These are phyloP conservation scores for Apiospora marii DNA, from an alignment of 2,329 filamentous ascomycete genomes.

Conservation along the genomic window DNA sequence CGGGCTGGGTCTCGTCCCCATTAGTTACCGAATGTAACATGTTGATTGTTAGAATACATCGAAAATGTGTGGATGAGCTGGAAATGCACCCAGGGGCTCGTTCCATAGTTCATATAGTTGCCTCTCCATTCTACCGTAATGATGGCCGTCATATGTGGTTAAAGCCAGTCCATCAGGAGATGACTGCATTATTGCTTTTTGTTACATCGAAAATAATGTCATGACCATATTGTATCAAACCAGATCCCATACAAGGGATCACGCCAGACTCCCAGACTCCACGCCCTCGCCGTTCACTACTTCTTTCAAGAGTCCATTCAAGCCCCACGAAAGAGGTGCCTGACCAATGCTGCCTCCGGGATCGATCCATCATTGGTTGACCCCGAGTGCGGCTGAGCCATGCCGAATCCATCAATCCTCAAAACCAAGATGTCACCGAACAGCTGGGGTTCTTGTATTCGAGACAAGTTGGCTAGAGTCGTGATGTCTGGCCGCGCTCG, in stretches of 20 bases:
- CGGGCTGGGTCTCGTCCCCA: no score
- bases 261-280: constrained; percentile 5
- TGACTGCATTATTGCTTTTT: no score
- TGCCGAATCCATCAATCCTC: constrained; percentile 39
- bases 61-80: no score
- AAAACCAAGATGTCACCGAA: constrained; percentile 36
- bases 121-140: no score
- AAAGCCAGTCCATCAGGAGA: no score
- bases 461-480: constrained; percentile 28
- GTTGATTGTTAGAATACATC: no score
- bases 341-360: constrained; percentile 37
- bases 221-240: background rate
- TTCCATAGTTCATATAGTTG: no score
- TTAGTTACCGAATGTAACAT: no score
- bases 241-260: background rate
- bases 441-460: constrained; percentile 28
- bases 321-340: constrained; percentile 37
- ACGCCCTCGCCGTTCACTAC: background rate
- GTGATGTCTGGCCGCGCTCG: constrained; percentile 32
- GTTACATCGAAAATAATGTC: background rate
- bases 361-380: constrained; percentile 40
- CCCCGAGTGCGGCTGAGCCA: constrained; percentile 39
- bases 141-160: no score
- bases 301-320: constrained; percentile 29
- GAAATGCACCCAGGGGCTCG: no score